Conservation (phyloP, 2,329 filamentous ascomycete genomes). For the Bimuria novae-zelandiae region DNA sequence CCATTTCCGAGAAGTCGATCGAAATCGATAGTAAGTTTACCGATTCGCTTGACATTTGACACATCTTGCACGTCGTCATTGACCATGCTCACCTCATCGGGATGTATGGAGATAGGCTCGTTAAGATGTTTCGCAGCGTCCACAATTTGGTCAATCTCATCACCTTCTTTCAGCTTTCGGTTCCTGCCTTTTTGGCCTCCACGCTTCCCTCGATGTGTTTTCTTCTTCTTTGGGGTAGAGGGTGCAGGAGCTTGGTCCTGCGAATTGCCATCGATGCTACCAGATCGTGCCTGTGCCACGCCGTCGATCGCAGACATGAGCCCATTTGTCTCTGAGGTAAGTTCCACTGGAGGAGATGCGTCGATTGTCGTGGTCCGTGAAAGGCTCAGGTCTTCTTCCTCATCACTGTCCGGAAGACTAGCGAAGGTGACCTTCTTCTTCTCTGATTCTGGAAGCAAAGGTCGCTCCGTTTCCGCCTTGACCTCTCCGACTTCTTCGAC, state of each 20-base stretch:
- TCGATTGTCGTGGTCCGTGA: slow-evolving; percentile 42
- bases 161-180: slow-evolving; percentile 43
- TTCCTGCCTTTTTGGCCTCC: slow-evolving; percentile 54
- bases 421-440: slow-evolving; percentile 41
- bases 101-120: slow-evolving; percentile 38
- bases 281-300: slow-evolving; percentile 7
- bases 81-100: slow-evolving; percentile 45
- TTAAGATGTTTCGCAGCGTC: slow-evolving; percentile 48
- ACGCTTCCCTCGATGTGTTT: slow-evolving; percentile 55
- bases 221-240: slow-evolving; percentile 52
- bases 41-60: slow-evolving; percentile 60
- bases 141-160: slow-evolving; percentile 45
- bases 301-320: slow-evolving; percentile 14
- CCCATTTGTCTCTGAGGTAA: slow-evolving; percentile 16
- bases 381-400: slow-evolving; percentile 38
- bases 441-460: slow-evolving; percentile 24
- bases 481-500: neutral
- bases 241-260: slow-evolving; percentile 28
- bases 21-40: slow-evolving; percentile 63
- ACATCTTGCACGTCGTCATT: slow-evolving; percentile 54
- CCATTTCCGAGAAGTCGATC: slow-evolving; percentile 70
- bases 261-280: slow-evolving; percentile 21
- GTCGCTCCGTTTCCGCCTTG: slow-evolving; percentile 13
- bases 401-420: slow-evolving; percentile 38
- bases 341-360: slow-evolving; percentile 24